Conservation (phyloP, 2,329 filamentous ascomycete genomes). For the Tolypocladium album region DNA sequence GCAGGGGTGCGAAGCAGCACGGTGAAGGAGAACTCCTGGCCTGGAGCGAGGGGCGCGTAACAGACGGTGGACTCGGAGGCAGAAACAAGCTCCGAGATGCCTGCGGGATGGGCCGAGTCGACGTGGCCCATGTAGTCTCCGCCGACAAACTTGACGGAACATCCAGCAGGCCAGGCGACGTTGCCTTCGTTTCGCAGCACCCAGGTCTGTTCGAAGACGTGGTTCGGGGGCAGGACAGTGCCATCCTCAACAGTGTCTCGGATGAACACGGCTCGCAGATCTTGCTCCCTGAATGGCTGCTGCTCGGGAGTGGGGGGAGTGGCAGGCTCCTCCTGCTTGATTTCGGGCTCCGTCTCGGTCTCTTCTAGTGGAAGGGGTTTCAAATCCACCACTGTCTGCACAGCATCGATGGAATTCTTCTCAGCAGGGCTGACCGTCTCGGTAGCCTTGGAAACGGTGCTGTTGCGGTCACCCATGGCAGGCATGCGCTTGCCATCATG, state of each 20-base stretch:
- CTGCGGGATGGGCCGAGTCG: constrained; percentile 69
- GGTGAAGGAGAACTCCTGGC: constrained; percentile 69
- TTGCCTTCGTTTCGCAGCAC: constrained; percentile 77
- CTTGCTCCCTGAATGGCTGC: constrained; percentile 12
- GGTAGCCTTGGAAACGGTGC: constrained; percentile 36
- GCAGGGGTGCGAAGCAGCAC: constrained; percentile 73
- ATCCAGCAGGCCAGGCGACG: constrained; percentile 74
- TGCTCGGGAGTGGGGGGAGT: constrained; percentile 6
- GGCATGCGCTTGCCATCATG: constrained; percentile 52
- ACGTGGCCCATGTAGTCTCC: constrained; percentile 95
- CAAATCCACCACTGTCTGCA: constrained; percentile 65
- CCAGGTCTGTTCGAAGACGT: constrained; percentile 84
- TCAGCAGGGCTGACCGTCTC: constrained; percentile 31
- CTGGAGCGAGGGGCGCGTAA: constrained; percentile 56
- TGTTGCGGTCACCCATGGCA: constrained; percentile 56
- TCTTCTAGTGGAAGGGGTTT: constrained; percentile 41
- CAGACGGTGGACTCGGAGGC: constrained; percentile 78
- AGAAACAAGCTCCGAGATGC: constrained; percentile 61
- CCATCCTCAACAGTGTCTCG: constrained; percentile 73
- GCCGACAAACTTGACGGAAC: constrained; percentile 81
- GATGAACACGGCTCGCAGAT: constrained; percentile 53
- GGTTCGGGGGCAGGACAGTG: constrained; percentile 56
- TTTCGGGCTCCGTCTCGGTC: constrained; percentile 14
- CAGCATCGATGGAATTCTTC: constrained; percentile 36
- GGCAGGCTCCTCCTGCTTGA: constrained; percentile 12